A percentile compares a stretch with the other conserved stretches of the same genome.
Evolutionary conservation across 331 rosid genomes (phyloP).

Genomic region (Pyracantha coccinea): DNA sequence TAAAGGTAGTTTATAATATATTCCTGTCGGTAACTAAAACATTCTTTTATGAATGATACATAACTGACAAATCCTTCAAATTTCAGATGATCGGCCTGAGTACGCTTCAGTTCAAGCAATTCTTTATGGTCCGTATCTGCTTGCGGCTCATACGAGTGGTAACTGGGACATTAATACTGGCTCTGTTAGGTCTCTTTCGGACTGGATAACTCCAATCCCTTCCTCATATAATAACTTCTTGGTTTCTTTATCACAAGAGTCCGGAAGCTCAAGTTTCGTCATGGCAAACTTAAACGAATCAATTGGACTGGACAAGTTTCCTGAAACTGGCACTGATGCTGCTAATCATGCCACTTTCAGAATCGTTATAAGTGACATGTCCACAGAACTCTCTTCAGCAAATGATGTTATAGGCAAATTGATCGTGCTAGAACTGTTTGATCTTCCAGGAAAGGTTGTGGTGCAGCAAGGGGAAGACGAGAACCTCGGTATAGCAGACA

Average conservation of each 20-base stretch:
- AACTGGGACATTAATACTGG: conserved; percentile 53
- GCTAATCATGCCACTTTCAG: conserved; percentile 57
- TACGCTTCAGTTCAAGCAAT: conserved; percentile 58
- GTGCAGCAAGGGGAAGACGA: conserved; percentile 34
- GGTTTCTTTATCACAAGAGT: conserved; percentile 43
- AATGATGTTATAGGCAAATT: conserved; percentile 20
- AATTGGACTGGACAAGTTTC: conserved; percentile 33
- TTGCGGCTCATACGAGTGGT: conserved; percentile 47
- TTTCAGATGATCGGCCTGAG: conserved; percentile 72
- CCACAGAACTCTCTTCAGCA: conserved; percentile 6
- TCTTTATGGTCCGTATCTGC: conserved; percentile 77
- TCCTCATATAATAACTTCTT: conserved; percentile 32
- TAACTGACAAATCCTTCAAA: conserved; percentile 11
- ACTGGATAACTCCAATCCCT: conserved; percentile 64
- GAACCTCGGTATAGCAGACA: conserved; percentile 26
- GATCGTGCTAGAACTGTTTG: conserved; percentile 55
- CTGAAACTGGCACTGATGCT: conserved; percentile 37
- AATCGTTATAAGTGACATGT: conserved; percentile 23
- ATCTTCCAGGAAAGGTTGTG: conserved; percentile 56
- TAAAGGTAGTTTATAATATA: conserved; percentile 34
- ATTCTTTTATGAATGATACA: not conserved
- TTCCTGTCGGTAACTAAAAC: not conserved
- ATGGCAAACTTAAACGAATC: conserved; percentile 45
- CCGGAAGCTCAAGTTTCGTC: conserved; percentile 23
- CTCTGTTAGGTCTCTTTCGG: conserved; percentile 17